Conservation (phyloP, 441 rosid genomes). For the Populus trichocarpa region DNA sequence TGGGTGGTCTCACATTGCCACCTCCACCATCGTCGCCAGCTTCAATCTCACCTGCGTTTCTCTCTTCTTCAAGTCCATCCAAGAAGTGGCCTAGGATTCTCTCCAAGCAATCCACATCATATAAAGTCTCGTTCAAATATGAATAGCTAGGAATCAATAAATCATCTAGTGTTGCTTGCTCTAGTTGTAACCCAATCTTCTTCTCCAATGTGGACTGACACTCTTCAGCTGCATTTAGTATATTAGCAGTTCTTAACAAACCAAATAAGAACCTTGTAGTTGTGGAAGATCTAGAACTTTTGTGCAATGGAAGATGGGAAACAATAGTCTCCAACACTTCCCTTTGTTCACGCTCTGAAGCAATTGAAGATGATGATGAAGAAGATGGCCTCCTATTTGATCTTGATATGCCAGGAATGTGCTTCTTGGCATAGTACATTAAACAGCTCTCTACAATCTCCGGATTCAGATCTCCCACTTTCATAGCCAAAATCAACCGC, state of each 20-base stretch:
- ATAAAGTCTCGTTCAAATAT: conserved; percentile 77
- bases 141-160: conserved; percentile 87
- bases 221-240: conserved; percentile 58
- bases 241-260: conserved; percentile 70
- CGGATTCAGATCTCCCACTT: conserved; percentile 55
- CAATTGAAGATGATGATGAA: neutral
- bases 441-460: conserved; percentile 74
- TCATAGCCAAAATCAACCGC: conserved; percentile 62
- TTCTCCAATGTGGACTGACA: conserved; percentile 68
- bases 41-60: conserved; percentile 26
- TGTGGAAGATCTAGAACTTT: conserved; percentile 57
- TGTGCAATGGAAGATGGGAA: conserved; percentile 58
- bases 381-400: conserved; percentile 42
- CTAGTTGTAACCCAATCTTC: conserved; percentile 86
- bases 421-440: conserved; percentile 58
- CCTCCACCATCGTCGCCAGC: conserved; percentile 27
- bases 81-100: conserved; percentile 43
- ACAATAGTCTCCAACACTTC: conserved; percentile 60
- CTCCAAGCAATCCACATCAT: conserved; percentile 87
- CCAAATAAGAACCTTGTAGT: conserved; percentile 75
- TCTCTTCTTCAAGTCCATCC: conserved; percentile 19
- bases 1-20: conserved; percentile 34
- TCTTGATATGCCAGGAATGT: conserved; percentile 78
- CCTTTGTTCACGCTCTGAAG: conserved; percentile 75
- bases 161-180: conserved; percentile 88